A percentile compares a stretch with the other conserved stretches of the same genome.
Conservation (phyloP, 257 asterid species). For the Solanum tarijense region DNA sequence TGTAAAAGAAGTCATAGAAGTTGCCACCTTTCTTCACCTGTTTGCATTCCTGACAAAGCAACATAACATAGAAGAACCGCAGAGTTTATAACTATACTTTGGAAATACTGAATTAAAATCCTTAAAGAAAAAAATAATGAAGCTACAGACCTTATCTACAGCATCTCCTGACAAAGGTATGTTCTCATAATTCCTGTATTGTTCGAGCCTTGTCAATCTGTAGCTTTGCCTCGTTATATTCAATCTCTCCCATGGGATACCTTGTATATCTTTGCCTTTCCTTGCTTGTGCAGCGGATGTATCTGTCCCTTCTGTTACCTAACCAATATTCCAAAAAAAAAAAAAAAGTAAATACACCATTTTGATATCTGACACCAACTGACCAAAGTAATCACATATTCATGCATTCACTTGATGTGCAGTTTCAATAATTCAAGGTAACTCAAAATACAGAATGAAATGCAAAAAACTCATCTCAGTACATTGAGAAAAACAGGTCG, state of each 20-base stretch:
- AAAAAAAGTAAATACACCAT: neutral
- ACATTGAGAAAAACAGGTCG: neutral
- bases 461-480: neutral
- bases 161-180: conserved; percentile 50
- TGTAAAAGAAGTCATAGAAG: conserved; percentile 57
- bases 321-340: neutral
- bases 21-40: conserved; percentile 36
- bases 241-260: conserved; percentile 69
- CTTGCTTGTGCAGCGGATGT: conserved; percentile 72
- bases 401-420: neutral
- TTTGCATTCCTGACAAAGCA: conserved; percentile 27
- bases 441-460: neutral
- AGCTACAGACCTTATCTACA: conserved; percentile 40
- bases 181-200: conserved; percentile 57
- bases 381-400: neutral
- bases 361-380: neutral
- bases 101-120: neutral
- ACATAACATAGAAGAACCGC: neutral
- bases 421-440: neutral
- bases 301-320: conserved; percentile 66
- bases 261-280: conserved; percentile 76
- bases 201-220: conserved; percentile 57
- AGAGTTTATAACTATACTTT: neutral
- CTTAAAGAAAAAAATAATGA: neutral
- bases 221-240: conserved; percentile 51